Conservation (phyloP, 345 rosid genomes). For the Erodium maritimum region DNA sequence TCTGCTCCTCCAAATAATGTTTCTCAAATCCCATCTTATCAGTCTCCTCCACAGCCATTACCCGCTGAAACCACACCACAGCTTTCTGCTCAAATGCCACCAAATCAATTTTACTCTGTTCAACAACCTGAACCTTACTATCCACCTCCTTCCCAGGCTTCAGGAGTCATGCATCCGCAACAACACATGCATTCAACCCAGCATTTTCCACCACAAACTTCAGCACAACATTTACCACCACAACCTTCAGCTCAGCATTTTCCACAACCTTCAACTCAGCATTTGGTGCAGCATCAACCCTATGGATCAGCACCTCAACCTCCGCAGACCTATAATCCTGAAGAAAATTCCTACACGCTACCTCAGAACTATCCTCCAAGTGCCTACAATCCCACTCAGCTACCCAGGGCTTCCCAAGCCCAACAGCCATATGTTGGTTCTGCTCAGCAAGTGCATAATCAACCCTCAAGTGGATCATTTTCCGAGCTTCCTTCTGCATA, state of each 20-base stretch:
- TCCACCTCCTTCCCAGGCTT: conserved; percentile 8
- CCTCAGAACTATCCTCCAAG: conserved; percentile 3
- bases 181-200: conserved; percentile 7
- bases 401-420: conserved; percentile 5
- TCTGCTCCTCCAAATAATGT: conserved; percentile 8
- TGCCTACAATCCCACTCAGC: not conserved
- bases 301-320: conserved; percentile 7
- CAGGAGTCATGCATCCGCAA: conserved; percentile 12
- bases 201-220: conserved; percentile 14
- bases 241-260: too few species aligned
- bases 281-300: conserved; percentile 14
- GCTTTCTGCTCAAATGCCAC: conserved; percentile 15
- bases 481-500: conserved; percentile 13
- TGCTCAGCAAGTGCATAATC: conserved; percentile 14
- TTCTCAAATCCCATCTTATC: conserved; percentile 12
- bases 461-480: conserved; percentile 12
- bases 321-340: conserved; percentile 8
- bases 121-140: conserved; percentile 15
- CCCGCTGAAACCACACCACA: conserved; percentile 20
- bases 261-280: too few species aligned
- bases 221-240: conserved; percentile 13
- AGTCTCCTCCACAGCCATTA: conserved; percentile 11
- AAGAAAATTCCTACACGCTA: conserved; percentile 8
- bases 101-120: conserved; percentile 6
- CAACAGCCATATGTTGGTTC: conserved; percentile 12